Evolutionary conservation across 371 early-diverging fungal genomes (phyloP).

Genomic region (Rhizopus delemar): DNA sequence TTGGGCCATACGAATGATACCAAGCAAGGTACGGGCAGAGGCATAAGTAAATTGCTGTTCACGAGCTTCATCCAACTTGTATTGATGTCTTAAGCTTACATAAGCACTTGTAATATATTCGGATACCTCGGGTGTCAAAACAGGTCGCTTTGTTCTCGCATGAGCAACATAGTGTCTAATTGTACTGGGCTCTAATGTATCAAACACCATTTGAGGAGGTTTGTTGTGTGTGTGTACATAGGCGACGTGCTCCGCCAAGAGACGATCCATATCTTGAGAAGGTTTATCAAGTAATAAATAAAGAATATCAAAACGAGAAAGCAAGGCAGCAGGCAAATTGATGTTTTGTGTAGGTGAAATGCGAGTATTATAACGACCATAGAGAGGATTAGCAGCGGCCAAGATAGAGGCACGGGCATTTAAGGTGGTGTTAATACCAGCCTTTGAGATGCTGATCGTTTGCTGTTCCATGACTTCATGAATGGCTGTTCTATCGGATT

Average conservation of each 20-base stretch:
- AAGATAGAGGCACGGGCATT: conserved; percentile 91
- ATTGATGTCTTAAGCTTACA: conserved; percentile 76
- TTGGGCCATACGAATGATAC: conserved; percentile 79
- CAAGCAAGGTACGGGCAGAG: conserved; percentile 85
- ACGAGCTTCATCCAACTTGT: conserved; percentile 65
- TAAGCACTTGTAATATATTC: conserved; percentile 90
- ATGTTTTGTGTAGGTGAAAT: conserved; percentile 89
- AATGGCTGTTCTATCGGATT: conserved; percentile 85
- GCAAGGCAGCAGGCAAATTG: conserved; percentile 92
- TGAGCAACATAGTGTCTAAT: conserved; percentile 87
- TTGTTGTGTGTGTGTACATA: conserved; percentile 86
- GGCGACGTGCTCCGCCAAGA: conserved; percentile 88
- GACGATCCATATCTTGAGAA: conserved; percentile 69
- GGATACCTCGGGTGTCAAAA: conserved; percentile 73
- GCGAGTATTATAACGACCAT: conserved; percentile 84
- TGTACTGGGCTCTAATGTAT: conserved; percentile 67
- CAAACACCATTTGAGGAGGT: conserved; percentile 71
- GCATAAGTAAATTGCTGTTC: conserved; percentile 61
- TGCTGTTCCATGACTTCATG: conserved; percentile 98
- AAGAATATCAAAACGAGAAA: conserved; percentile 97
- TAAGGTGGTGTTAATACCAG: conserved; percentile 92
- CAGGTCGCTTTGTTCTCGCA: conserved; percentile 76
- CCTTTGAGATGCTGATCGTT: conserved; percentile 63
- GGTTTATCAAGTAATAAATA: conserved; percentile 89
- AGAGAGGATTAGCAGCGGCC: conserved; percentile 90